A percentile compares a stretch with the other conserved stretches of the same genome.
Evolutionary conservation across 805 yeast species (phyloP).

Genomic region (Kazachstania taianensis): DNA sequence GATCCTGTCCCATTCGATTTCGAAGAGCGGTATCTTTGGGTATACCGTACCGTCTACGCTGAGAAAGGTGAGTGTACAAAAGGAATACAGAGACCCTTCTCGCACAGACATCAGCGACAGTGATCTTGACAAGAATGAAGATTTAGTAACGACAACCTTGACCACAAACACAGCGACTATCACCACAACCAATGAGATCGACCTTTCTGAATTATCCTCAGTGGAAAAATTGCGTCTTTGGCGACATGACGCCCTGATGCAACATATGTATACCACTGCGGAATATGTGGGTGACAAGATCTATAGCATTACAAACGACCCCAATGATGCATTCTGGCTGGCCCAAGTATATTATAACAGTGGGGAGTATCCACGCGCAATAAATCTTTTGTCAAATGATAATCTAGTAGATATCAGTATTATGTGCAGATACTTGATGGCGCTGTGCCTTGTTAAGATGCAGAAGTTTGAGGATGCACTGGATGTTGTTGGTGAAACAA

Average conservation of each 20-base stretch:
- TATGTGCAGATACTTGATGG: constrained; percentile 73
- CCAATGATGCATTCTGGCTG: constrained; percentile 92
- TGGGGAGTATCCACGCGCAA: constrained; percentile 71
- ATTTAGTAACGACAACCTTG: constrained; percentile 7
- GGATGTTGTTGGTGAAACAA: constrained; percentile 71
- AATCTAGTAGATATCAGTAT: constrained; percentile 47
- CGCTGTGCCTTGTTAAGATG: constrained; percentile 58
- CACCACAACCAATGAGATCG: constrained; percentile 15
- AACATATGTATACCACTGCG: constrained; percentile 84
- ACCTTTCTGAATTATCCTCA: constrained; percentile 39
- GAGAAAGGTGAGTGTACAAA: constrained; percentile 21
- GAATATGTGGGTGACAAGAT: constrained; percentile 89
- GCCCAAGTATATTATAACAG: constrained; percentile 79
- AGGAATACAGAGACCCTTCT: constrained; percentile 13
- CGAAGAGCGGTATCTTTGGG: constrained; percentile 22
- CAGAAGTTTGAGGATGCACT: constrained; percentile 83
- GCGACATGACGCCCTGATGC: constrained; percentile 90
- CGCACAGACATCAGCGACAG: constrained; percentile 1
- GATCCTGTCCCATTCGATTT: constrained; percentile 17
- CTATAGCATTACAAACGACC: constrained; percentile 69
- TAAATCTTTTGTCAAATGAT: constrained; percentile 52
- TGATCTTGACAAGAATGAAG: not conserved
- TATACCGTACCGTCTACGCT: constrained; percentile 25
- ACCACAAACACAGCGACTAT: constrained; percentile 17
- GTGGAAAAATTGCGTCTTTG: constrained; percentile 81